Evolutionary conservation across 1,284 basidiomycete species (phyloP), one percentile per base, ranked within the genome.

Genomic region (Heliocybe sulcata): DNA sequence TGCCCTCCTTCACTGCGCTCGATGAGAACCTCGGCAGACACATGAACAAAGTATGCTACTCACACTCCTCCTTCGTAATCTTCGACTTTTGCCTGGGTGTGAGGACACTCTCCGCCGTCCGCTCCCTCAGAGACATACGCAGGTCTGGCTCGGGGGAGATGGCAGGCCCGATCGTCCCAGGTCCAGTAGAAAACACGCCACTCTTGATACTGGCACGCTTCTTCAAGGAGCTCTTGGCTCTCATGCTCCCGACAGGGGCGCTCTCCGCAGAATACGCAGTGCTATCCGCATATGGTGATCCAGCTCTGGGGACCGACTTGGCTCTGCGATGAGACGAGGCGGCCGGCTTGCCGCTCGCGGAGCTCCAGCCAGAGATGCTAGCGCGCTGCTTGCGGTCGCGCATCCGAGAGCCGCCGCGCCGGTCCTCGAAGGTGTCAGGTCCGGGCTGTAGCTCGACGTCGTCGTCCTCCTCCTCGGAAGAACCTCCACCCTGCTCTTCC

Each of bases 161-260:
- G 14, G 62, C 64, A 1, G 76, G 73, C 2, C 75, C 74, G 3
- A 73, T 72, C 0, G 71, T 76, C 2, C 76, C 77, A 11, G 79
- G 74, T 1, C 80, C 80, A 35, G 70, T 71, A 16, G 73, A 73
- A 60, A 82, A 81, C 19, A 76, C 72, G 23, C 75, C 74, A 2
- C 75, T 45, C 10, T 16, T 4, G 16, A 45, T 4, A 45, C 42
- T 45, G 19, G 42, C 23, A 45, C 42, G n/a, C 16, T 45, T 45
- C 42, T 25, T 45, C 6, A 45, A 16, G 10, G n/a, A 20, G 16
- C 23, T 45, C 42, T 45, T 45, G 6, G 19, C 42, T 19, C 42
- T 4, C 19, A 19, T 4, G n/a, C 42, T 25, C 4, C 42, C 42
- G 6, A 10, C 42, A 6, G n/a, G n/a, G 4, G 42, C 23, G 10